Conservation (phyloP, 108 stramenopile species). For the Poteriospumella lacustris region DNA sequence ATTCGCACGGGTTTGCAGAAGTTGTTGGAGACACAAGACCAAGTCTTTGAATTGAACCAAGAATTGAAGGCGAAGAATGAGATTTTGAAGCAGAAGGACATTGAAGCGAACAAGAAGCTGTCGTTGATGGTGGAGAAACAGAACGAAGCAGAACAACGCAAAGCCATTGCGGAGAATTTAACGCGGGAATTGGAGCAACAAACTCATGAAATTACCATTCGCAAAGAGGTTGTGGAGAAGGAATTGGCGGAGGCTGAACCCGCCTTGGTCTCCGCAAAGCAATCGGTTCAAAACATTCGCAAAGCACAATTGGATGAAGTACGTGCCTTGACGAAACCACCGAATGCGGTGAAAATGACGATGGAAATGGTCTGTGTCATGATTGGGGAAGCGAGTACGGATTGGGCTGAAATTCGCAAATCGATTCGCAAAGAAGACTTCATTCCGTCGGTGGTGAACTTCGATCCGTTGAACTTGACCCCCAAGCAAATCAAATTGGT, state of each 20-base stretch:
- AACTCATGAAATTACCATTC: slow-evolving; percentile 56
- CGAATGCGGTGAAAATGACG: slow-evolving; percentile 80
- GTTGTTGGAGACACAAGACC: slow-evolving; percentile 79
- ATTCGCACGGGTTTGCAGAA: slow-evolving; percentile 91
- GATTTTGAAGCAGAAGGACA: slow-evolving; percentile 76
- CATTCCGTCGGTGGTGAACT: slow-evolving; percentile 90
- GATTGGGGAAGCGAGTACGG: slow-evolving; percentile 77
- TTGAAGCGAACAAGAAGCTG: slow-evolving; percentile 83
- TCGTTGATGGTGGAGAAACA: slow-evolving; percentile 98
- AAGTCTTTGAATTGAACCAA: slow-evolving; percentile 78
- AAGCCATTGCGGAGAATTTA: slow-evolving; percentile 81
- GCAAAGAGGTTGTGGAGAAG: slow-evolving; percentile 62
- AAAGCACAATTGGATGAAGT: slow-evolving; percentile 93
- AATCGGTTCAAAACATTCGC: slow-evolving; percentile 81
- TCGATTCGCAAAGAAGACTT: slow-evolving; percentile 79
- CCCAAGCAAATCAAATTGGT: slow-evolving; percentile 72
- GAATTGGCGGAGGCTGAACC: slow-evolving; percentile 95
- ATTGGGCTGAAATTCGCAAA: slow-evolving; percentile 90
- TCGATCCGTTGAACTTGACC: slow-evolving; percentile 76
- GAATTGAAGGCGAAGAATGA: slow-evolving; percentile 69
- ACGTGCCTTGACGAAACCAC: slow-evolving; percentile 79
- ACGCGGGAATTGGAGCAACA: slow-evolving; percentile 71
- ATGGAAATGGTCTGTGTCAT: slow-evolving; percentile 90
- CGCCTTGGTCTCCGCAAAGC: slow-evolving; percentile 76
- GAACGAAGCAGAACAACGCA: slow-evolving; percentile 84